phyloP scores from a whole-genome alignment of 495 filamentous ascomycete genomes.

The Pseudotulostoma volvatum region DNA sequence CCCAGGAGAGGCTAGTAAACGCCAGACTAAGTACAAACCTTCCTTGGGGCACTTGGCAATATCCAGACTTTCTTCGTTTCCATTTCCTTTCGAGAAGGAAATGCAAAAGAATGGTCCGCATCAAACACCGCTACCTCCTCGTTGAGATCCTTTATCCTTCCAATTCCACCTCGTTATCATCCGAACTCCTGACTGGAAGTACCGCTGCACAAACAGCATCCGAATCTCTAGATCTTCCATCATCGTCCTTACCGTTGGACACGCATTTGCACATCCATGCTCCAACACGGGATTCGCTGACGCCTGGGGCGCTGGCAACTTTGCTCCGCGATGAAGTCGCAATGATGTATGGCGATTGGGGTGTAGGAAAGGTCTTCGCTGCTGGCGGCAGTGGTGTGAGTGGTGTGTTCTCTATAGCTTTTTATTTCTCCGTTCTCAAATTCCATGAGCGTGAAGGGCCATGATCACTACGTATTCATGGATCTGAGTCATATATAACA shows the following conservation, averaged over 20 bases:
- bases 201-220: conserved; percentile 1
- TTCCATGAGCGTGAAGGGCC: too few species aligned
- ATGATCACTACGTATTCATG: too few species aligned
- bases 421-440: conserved; percentile 1
- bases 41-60: too few species aligned
- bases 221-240: conserved; percentile 1
- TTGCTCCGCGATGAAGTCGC: conserved; percentile 52
- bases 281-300: conserved; percentile 54
- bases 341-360: conserved; percentile 80
- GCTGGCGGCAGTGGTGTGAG: conserved; percentile 36
- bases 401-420: conserved; percentile 27
- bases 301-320: conserved; percentile 42
- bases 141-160: conserved; percentile 81
- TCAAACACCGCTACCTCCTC: conserved; percentile 89
- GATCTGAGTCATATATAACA: too few species aligned
- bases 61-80: too few species aligned
- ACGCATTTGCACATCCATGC: conserved; percentile 52
- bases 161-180: conserved; percentile 16
- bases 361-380: conserved; percentile 46
- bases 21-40: too few species aligned
- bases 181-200: conserved; percentile 3
- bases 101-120: conserved; percentile 89
- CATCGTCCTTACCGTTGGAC: conserved; percentile 6
- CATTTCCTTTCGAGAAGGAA: too few species aligned
- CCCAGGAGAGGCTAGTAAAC: too few species aligned